Evolutionary conservation across 2,329 filamentous ascomycete species (phyloP).

Genomic region (Lachnellula suecica): DNA sequence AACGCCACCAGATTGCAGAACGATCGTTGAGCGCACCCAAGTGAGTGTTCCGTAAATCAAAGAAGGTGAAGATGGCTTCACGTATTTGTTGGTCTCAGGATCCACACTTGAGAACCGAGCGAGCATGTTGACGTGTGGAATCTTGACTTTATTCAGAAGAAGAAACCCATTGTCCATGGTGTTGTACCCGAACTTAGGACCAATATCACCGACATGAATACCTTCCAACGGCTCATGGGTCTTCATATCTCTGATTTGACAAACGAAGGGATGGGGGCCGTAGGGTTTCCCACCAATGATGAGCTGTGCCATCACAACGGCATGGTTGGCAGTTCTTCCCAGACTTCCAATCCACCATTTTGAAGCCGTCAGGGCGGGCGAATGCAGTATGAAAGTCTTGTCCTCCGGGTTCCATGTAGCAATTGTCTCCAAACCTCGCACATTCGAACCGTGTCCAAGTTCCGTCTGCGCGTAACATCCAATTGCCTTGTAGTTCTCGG

Average conservation of each 20-base stretch:
- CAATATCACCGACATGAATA: conserved; percentile 76
- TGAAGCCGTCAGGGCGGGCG: conserved; percentile 69
- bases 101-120: conserved; percentile 70
- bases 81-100: conserved; percentile 65
- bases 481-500: conserved; percentile 68
- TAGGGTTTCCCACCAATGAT: conserved; percentile 66
- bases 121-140: conserved; percentile 74
- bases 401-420: conserved; percentile 68
- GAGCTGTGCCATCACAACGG: conserved; percentile 77
- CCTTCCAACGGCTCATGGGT: conserved; percentile 69
- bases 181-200: conserved; percentile 44
- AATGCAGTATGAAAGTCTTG: conserved; percentile 74
- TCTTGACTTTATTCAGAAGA: conserved; percentile 73
- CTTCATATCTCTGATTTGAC: conserved; percentile 69
- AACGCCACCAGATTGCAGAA: conserved; percentile 69
- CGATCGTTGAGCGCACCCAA: conserved; percentile 72
- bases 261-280: conserved; percentile 77
- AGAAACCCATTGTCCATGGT: conserved; percentile 78
- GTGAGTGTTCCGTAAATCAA: conserved; percentile 76
- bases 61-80: conserved; percentile 63
- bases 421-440: conserved; percentile 51
- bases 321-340: conserved; percentile 73
- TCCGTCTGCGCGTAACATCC: conserved; percentile 83
- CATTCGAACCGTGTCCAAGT: conserved; percentile 76
- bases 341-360: conserved; percentile 88